Base-by-base conservation (phyloP, 140 eudicot genomes). In the Flaveria floridana region DNA sequence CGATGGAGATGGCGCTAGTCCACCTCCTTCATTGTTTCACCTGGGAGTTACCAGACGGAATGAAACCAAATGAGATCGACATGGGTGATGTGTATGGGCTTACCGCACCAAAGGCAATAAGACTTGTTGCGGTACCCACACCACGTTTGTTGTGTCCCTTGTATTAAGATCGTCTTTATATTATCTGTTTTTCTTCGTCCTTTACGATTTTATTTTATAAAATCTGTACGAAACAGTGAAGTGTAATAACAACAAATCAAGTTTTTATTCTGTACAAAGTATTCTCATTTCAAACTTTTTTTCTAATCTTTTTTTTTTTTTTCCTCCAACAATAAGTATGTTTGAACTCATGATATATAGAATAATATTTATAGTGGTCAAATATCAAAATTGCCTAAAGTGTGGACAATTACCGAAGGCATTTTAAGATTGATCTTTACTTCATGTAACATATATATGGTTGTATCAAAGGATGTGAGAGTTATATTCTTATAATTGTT, bases 31-130 rank as follows among this genome's bases (percentile, higher is more conserved):
- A 89, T 39, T 78, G 92, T 48, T 89, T 89, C 34, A 79, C 82
- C 0, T 89, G 96, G 96, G 90, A 89, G 66, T 56, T 89, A 75
- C 90, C 96, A 0, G 86, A 89, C 18, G 92, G 96, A 51, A 86
- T 89, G 89, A 89, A 89, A 52, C 88, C 96, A 2, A 81, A 87
- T 70, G 96, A 89, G 9, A 51, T 89, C 16, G 87, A 85, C 20
- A 84, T 87, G 96, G 71, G 26, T 0, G 96, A 86, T 51, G 81
- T 89, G 68, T 89, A 82, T 69, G 96, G 96, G 28, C 87, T 89
- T 51, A 89, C 96, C 15, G 96, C 96, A 34, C 96, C 96, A 1
- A 80, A 79, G 42, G 96, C 96, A n/a, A 77, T 28, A 42, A 72
- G 88, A 74, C 87, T 89, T n/a, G 82, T 79, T 18, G 96, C 92